Conservation (phyloP, 805 yeast genomes). For the Candida montana region DNA sequence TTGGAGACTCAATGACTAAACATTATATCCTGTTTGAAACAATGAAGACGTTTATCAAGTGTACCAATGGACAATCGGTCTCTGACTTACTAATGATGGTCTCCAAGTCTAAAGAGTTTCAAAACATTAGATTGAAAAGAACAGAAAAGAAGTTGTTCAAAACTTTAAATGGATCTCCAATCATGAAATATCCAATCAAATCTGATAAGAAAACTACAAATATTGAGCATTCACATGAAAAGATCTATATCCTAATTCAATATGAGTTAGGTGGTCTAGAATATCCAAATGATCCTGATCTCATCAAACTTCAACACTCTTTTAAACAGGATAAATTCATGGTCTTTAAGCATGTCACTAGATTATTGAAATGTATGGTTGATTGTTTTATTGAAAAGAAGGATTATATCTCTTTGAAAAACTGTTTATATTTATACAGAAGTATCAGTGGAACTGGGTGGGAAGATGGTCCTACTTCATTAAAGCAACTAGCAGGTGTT, state of each 20-base stretch:
- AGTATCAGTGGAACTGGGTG: slow-evolving; percentile 42
- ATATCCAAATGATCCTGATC: slow-evolving; percentile 38
- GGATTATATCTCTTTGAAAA: slow-evolving; percentile 38
- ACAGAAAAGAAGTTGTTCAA: slow-evolving; percentile 41
- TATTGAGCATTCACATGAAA: slow-evolving; percentile 27
- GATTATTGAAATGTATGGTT: slow-evolving; percentile 39
- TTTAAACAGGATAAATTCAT: slow-evolving; percentile 40
- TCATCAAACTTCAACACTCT: slow-evolving; percentile 32
- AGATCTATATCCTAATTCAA: slow-evolving; percentile 40
- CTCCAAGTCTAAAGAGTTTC: slow-evolving; percentile 36
- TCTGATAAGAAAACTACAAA: slow-evolving; percentile 25
- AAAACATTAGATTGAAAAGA: slow-evolving; percentile 34
- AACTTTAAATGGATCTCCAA: slow-evolving; percentile 37
- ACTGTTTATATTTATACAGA: slow-evolving; percentile 33
- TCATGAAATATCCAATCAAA: slow-evolving; percentile 33
- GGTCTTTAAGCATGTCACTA: slow-evolving; percentile 37
- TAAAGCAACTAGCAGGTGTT: slow-evolving; percentile 44
- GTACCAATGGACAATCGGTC: slow-evolving; percentile 12
- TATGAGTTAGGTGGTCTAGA: slow-evolving; percentile 47
- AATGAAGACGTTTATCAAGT: slow-evolving; percentile 30
- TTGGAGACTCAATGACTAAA: slow-evolving; percentile 44
- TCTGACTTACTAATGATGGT: slow-evolving; percentile 26
- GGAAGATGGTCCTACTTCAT: slow-evolving; percentile 41
- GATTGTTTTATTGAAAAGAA: slow-evolving; percentile 37
- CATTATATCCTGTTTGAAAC: slow-evolving; percentile 43